phyloP scores from a whole-genome alignment of 129 eudicot genomes.

The Artemisia annua region DNA sequence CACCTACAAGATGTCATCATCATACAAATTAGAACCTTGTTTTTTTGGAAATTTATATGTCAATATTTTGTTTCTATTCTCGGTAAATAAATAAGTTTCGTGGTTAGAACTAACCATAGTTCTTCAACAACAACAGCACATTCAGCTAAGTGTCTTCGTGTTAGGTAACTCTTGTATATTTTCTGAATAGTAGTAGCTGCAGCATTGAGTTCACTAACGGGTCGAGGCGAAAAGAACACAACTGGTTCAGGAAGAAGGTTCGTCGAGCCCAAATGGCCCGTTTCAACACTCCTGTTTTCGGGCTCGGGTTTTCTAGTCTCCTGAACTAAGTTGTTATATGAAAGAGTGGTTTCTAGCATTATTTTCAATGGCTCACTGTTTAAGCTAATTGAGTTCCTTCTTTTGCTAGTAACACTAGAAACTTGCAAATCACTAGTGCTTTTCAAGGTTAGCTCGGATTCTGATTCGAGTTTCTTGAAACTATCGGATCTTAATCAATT shows the following conservation, averaged over 20 bases:
- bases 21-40: not conserved
- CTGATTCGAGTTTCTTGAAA: constrained; percentile 50
- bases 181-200: constrained; percentile 87
- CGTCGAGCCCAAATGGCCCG: constrained; percentile 31
- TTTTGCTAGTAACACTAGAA: constrained; percentile 13
- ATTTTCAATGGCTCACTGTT: constrained; percentile 52
- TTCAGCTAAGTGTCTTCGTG: constrained; percentile 86
- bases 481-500: constrained; percentile 41
- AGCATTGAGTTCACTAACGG: constrained; percentile 83
- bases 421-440: constrained; percentile 32
- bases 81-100: not conserved
- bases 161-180: constrained; percentile 81
- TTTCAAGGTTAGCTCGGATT: constrained; percentile 15
- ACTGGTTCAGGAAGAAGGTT: constrained; percentile 67
- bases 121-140: constrained; percentile 95
- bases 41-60: too few relatives aligned
- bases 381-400: constrained; percentile 59
- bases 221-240: constrained; percentile 67
- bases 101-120: constrained; percentile 58
- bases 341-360: constrained; percentile 63
- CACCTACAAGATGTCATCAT: constrained; percentile 51
- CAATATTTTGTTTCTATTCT: too few relatives aligned
- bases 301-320: constrained; percentile 36
- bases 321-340: constrained; percentile 65
- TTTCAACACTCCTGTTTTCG: constrained; percentile 22